These are phyloP conservation scores for Conticribra weissflogii DNA, from an alignment of 108 stramenopile genomes.

Conservation along the genomic window DNA sequence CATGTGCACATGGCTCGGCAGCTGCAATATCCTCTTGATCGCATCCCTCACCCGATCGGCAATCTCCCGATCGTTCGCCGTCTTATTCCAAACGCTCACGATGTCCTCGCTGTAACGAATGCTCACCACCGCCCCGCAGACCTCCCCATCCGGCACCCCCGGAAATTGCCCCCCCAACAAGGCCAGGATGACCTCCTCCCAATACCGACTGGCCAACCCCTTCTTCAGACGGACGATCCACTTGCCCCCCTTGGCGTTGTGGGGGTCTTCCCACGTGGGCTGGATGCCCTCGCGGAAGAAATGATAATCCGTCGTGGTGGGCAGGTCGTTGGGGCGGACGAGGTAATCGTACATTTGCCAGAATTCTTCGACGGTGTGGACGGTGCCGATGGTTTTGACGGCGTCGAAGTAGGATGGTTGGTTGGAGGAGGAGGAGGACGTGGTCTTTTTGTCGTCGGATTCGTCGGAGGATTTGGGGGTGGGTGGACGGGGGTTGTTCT, in stretches of 20 bases:
- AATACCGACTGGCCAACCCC: constrained; percentile 81
- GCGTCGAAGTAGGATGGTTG: constrained; percentile 42
- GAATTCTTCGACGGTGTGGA: constrained; percentile 92
- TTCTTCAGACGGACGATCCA: constrained; percentile 90
- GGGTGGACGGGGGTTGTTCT: not conserved
- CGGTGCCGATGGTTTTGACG: constrained; percentile 86
- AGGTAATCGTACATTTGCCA: constrained; percentile 92
- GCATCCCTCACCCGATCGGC: constrained; percentile 81
- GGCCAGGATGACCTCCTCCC: constrained; percentile 95
- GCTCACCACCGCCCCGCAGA: constrained; percentile 93
- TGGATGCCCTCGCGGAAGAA: constrained; percentile 95
- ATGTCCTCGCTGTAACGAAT: constrained; percentile 94
- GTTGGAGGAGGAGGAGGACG: too few species aligned
- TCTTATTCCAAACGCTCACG: constrained; percentile 92
- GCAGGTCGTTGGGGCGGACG: constrained; percentile 80
- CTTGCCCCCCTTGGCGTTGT: constrained; percentile 91
- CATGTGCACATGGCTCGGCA: constrained; percentile 75
- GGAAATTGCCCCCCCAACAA: constrained; percentile 90
- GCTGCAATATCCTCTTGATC: constrained; percentile 81
- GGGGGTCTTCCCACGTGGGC: constrained; percentile 96
- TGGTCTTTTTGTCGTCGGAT: constrained; percentile 10
- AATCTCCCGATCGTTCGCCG: constrained; percentile 74
- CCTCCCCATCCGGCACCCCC: constrained; percentile 80
- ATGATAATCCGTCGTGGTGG: constrained; percentile 88
- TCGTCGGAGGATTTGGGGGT: not conserved